phyloP scores from a whole-genome alignment of 495 filamentous ascomycete species.

The Hyaloscypha finlandica region DNA sequence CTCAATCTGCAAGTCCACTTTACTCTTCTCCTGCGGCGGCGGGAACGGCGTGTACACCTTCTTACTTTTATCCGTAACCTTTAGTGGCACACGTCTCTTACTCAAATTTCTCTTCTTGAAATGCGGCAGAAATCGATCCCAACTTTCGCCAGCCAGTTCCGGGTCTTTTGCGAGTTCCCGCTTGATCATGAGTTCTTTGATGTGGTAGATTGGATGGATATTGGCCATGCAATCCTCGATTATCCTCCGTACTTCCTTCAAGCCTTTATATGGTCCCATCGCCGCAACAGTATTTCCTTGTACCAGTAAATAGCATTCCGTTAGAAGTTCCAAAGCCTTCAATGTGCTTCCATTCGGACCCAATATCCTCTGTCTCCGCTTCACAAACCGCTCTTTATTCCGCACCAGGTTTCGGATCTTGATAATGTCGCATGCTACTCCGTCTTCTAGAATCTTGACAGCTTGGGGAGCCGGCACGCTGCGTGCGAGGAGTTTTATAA shows the following conservation, averaged over 20 bases:
- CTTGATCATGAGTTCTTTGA: slow-evolving; percentile 99
- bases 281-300: slow-evolving; percentile 94
- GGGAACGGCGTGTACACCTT: slow-evolving; percentile 87
- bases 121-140: slow-evolving; percentile 95
- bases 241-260: slow-evolving; percentile 90
- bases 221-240: slow-evolving; percentile 97
- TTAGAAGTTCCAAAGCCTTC: slow-evolving; percentile 95
- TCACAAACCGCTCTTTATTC: slow-evolving; percentile 97
- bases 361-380: slow-evolving; percentile 88
- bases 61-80: slow-evolving; percentile 90
- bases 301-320: slow-evolving; percentile 89
- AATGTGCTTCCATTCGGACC: slow-evolving; percentile 81
- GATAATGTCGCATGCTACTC: slow-evolving; percentile 86
- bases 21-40: slow-evolving; percentile 63
- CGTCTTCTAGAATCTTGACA: slow-evolving; percentile 92
- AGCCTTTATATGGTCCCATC: slow-evolving; percentile 88
- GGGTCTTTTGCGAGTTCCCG: slow-evolving; percentile 96
- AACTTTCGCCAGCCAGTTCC: slow-evolving; percentile 80
- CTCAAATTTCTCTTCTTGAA: slow-evolving; percentile 95
- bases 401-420: slow-evolving; percentile 87
- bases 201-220: slow-evolving; percentile 88
- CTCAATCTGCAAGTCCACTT: slow-evolving; percentile 97
- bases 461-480: slow-evolving; percentile 93
- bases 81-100: slow-evolving; percentile 79
- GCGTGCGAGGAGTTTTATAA: slow-evolving; percentile 89